phyloP scores from a whole-genome alignment of 352 stramenopile genomes.

The Phytophthora agathidicida region DNA sequence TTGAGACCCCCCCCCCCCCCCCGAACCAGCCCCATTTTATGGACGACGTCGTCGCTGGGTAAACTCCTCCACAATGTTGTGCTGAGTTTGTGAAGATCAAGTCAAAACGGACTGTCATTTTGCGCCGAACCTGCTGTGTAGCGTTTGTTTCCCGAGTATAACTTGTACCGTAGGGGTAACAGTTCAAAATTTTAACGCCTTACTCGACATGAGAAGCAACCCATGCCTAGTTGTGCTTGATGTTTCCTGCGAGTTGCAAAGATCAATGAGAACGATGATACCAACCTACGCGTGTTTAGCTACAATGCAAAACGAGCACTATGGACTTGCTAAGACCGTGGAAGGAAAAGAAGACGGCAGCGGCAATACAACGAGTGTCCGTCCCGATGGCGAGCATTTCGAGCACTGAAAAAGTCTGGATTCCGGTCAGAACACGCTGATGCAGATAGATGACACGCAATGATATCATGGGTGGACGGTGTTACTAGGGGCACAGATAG shows the following conservation, averaged over 20 bases:
- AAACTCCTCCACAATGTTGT: not conserved
- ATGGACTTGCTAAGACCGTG: no score
- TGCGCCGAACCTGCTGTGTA: not conserved
- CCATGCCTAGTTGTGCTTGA: conserved; percentile 10
- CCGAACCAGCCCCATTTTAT: no score
- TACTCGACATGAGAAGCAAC: conserved; percentile 2
- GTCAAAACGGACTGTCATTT: not conserved
- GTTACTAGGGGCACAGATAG: no score
- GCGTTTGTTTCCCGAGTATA: conserved; percentile 6
- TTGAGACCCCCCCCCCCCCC: no score
- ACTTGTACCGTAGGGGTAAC: conserved; percentile 11
- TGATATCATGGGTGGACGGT: no score
- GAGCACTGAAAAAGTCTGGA: no score
- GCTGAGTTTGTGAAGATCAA: not conserved
- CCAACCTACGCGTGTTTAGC: not conserved
- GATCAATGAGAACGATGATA: not conserved
- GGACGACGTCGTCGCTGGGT: no score
- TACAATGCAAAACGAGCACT: no score
- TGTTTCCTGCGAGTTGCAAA: not conserved
- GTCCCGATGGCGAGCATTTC: conserved; percentile 11
- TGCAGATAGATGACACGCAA: no score
- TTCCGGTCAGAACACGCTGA: no score
- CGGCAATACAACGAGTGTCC: conserved; percentile 14
- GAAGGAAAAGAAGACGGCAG: no score
- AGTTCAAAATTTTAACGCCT: conserved; percentile 27